Conservation (phyloP, 108 stramenopile genomes). For the Ochromonas danica region DNA sequence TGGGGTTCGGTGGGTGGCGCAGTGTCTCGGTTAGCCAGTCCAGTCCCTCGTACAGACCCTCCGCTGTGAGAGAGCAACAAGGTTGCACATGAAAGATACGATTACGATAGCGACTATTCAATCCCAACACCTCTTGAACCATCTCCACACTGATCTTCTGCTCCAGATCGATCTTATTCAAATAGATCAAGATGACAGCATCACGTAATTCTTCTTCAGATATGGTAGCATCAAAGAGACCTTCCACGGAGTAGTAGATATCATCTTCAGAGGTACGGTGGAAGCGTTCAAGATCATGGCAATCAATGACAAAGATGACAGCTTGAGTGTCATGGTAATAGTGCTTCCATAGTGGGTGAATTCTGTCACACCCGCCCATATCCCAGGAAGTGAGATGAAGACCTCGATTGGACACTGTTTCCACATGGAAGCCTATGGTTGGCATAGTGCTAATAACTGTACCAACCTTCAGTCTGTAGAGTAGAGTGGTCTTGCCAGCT, state of each 20-base stretch:
- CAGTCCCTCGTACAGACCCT: slow-evolving; percentile 51
- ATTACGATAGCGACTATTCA: neutral
- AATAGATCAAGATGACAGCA: slow-evolving; percentile 15
- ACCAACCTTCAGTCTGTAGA: slow-evolving; percentile 45
- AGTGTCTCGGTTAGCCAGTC: slow-evolving; percentile 52
- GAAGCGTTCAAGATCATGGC: slow-evolving; percentile 27
- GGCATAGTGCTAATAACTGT: slow-evolving; percentile 51
- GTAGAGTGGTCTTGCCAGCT: slow-evolving; percentile 58
- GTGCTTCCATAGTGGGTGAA: slow-evolving; percentile 61
- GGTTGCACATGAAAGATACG: slow-evolving; percentile 32
- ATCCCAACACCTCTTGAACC: neutral
- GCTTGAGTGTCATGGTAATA: slow-evolving; percentile 38
- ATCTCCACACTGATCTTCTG: neutral
- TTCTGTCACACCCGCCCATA: slow-evolving; percentile 59
- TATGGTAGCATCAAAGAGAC: neutral
- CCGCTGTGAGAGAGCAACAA: slow-evolving; percentile 44
- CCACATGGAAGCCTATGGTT: slow-evolving; percentile 84
- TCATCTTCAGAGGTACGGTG: neutral
- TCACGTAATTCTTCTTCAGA: slow-evolving; percentile 24
- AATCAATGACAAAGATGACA: slow-evolving; percentile 13
- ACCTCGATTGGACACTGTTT: slow-evolving; percentile 63
- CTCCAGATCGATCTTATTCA: neutral
- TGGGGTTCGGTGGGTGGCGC: neutral
- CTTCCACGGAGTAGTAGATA: neutral
- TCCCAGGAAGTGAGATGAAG: slow-evolving; percentile 54